Conservation (phyloP, 177 flowering plant species). For the Vitis hybrid region DNA sequence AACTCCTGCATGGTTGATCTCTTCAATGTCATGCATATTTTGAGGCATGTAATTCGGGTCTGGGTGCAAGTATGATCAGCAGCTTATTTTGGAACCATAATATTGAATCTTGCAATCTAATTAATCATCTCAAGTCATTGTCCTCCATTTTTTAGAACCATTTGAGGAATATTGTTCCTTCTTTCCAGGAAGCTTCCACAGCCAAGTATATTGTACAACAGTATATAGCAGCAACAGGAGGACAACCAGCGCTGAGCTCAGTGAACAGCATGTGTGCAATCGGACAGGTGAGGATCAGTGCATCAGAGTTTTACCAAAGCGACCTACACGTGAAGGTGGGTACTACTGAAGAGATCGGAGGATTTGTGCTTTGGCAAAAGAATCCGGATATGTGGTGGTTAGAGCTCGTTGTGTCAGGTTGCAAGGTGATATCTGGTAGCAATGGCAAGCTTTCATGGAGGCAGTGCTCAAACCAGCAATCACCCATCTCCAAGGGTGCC, state of each 20-base stretch:
- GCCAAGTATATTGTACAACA: conserved; percentile 90
- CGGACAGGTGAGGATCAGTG: conserved; percentile 75
- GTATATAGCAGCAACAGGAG: conserved; percentile 85
- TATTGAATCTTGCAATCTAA: too few relatives aligned
- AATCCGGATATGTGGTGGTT: conserved; percentile 84
- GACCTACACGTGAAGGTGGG: conserved; percentile 30
- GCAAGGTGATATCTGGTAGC: conserved; percentile 66
- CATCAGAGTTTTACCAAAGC: conserved; percentile 51
- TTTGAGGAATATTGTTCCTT: too few relatives aligned
- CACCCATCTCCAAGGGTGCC: conserved; percentile 44
- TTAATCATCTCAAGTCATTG: too few relatives aligned
- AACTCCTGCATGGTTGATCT: too few relatives aligned
- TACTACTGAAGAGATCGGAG: conserved; percentile 50
- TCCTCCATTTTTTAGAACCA: too few relatives aligned
- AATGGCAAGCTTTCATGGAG: conserved; percentile 69
- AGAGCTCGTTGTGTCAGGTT: conserved; percentile 69
- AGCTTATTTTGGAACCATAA: too few relatives aligned
- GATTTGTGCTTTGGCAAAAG: conserved; percentile 85
- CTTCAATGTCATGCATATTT: too few relatives aligned
- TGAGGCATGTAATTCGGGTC: too few relatives aligned
- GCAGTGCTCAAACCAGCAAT: conserved; percentile 56
- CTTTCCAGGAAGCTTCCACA: conserved; percentile 66
- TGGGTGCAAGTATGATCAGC: too few relatives aligned
- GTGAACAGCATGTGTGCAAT: conserved; percentile 79
- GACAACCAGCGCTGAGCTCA: conserved; percentile 51